Conservation (phyloP, 345 rosid genomes). For the Dovyalis caffra region DNA sequence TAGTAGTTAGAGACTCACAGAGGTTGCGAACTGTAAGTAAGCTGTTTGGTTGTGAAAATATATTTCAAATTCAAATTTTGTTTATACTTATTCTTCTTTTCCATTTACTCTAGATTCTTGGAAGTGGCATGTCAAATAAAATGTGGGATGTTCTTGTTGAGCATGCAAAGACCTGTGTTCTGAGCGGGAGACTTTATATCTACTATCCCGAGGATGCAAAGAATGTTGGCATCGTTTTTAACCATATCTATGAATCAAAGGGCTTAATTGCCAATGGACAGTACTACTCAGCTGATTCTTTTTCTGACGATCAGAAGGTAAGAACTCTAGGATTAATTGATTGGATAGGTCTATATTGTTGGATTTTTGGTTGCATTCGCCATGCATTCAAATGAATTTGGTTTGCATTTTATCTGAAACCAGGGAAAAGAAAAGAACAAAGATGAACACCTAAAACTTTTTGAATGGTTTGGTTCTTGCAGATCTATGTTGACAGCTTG, state of each 20-base stretch:
- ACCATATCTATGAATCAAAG: constrained; percentile 71
- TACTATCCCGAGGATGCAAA: constrained; percentile 68
- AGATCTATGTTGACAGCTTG: constrained; percentile 28
- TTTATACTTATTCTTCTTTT: constrained; percentile 15
- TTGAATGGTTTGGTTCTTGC: not conserved
- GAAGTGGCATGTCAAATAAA: constrained; percentile 99
- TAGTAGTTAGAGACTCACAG: constrained; percentile 81
- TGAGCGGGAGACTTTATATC: constrained; percentile 75
- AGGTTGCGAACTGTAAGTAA: constrained; percentile 70
- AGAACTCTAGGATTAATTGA: not conserved
- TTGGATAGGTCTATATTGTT: not conserved
- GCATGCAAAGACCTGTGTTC: constrained; percentile 88
- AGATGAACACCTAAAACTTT: not conserved
- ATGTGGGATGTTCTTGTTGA: constrained; percentile 98
- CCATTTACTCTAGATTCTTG: constrained; percentile 68
- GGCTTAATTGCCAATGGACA: constrained; percentile 76
- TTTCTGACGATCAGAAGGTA: constrained; percentile 88
- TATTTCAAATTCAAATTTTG: not conserved
- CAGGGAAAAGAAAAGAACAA: constrained; percentile 52
- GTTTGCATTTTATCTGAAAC: constrained; percentile 35
- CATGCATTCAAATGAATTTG: not conserved
- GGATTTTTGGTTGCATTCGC: not conserved
- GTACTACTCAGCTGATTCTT: constrained; percentile 66
- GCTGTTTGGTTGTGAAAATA: constrained; percentile 15
- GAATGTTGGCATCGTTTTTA: constrained; percentile 70